A percentile compares a stretch with the other conserved stretches of the same genome.
These are phyloP conservation scores for Plasmodium gonderi DNA, from an alignment of 169 alveolate genomes.

Conservation along the genomic window DNA sequence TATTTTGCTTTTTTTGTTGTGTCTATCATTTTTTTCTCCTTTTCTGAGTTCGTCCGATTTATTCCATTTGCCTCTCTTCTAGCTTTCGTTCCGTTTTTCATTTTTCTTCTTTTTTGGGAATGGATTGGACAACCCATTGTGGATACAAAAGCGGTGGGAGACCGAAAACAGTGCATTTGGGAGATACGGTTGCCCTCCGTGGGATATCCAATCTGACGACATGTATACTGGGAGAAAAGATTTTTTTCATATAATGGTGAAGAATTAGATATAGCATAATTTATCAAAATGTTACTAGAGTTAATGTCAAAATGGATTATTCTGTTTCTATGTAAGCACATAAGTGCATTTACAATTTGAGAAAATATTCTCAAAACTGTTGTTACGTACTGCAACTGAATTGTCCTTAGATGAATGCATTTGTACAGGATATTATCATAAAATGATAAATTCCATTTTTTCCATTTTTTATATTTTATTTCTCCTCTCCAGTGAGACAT, in stretches of 20 bases:
- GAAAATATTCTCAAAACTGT: conserved; percentile 19
- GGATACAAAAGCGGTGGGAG: not conserved
- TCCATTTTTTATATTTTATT: conserved; percentile 1
- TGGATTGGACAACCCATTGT: not conserved
- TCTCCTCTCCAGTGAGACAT: not conserved
- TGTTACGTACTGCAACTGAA: not conserved
- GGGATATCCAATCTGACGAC: not conserved
- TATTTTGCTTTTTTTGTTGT: not conserved
- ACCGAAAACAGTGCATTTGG: not conserved
- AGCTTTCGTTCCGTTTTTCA: not conserved
- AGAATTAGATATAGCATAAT: not conserved
- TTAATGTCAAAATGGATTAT: conserved; percentile 70
- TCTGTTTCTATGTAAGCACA: conserved; percentile 19
- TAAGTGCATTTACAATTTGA: conserved; percentile 31
- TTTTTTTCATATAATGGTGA: not conserved
- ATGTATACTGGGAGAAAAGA: not conserved
- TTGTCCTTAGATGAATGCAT: not conserved
- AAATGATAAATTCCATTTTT: not conserved
- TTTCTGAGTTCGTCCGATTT: no score
- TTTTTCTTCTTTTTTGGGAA: not conserved
- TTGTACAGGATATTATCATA: conserved; percentile 16
- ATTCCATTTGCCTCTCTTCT: no score
- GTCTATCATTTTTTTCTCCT: no score
- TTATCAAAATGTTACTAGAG: conserved; percentile 34
- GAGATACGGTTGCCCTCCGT: not conserved